Evolutionary conservation across 768 basidiomycete genomes (phyloP), one percentile per base, ranked within the genome.

Genomic region (Naganishia vishniacii): DNA sequence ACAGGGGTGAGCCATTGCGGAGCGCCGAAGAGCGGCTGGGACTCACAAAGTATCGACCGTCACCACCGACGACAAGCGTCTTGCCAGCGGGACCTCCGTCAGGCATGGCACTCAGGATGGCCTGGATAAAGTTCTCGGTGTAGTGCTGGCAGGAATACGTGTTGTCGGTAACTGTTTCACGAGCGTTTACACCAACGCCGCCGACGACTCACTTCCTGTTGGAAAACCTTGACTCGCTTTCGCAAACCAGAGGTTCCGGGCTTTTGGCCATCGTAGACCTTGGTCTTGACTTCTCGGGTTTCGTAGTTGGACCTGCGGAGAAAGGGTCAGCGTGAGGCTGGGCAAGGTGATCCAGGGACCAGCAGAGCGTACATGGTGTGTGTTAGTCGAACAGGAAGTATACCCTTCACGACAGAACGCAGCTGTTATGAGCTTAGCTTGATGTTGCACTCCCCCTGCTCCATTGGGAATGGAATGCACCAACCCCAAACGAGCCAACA

Each of bases 181-280:
- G n/a, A n/a, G n/a, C n/a, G n/a, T n/a, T n/a, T n/a, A n/a, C n/a
- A n/a, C n/a, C n/a, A n/a, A n/a, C n/a, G n/a, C n/a, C n/a, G n/a
- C n/a, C n/a, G n/a, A n/a, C n/a, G 25, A 65, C 82, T 68, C 70
- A 90, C 91, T 84, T 89, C 83, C 78, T 97, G 91, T 80, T 99
- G 89, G 84, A 99, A 99, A 71, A 98, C 85, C 80, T 94, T 97
- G 78, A 98, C 95, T 73, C 92, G 85, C 82, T 98, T 98, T 73
- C 95, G 84, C 48, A 98, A 85, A 69, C 95, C 95, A 68, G 95
- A 98, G 12, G 95, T 98, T 65, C 95, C 95, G 25, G 95, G 95
- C 78, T 94, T 97, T 80, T 93, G 91, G 70, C 89, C 92, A 3
- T 91, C 88, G 75, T 84, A 93, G 23, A 91, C 87, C 75, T 86